These are phyloP conservation scores for Cordyceps javanica DNA, from an alignment of 2,329 filamentous ascomycete species.

Conservation along the genomic window DNA sequence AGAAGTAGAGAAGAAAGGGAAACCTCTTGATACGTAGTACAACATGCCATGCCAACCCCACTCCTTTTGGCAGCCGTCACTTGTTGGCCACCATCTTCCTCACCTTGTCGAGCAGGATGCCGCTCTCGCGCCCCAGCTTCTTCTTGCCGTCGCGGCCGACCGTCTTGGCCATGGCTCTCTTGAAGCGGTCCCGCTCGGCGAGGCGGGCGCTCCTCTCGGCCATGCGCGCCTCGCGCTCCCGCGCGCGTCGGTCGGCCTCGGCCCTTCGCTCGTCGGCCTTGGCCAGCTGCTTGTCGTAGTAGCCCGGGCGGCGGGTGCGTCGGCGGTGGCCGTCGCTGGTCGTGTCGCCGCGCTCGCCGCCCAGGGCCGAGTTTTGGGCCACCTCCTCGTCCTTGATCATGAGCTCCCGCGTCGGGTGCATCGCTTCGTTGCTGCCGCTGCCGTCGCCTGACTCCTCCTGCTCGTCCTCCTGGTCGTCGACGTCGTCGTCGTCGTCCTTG, in stretches of 20 bases:
- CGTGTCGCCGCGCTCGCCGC: constrained; percentile 8
- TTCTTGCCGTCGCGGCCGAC: constrained; percentile 68
- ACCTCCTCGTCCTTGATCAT: constrained; percentile 34
- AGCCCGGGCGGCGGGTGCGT: constrained; percentile 41
- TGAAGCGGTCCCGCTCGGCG: constrained; percentile 59
- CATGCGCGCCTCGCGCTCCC: constrained; percentile 41
- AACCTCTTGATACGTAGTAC: no score
- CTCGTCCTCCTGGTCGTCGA: constrained; percentile 6
- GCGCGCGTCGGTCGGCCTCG: constrained; percentile 34
- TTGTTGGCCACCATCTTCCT: constrained; percentile 58
- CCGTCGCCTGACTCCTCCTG: constrained; percentile 18
- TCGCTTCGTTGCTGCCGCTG: constrained; percentile 14
- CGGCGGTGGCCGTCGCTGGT: constrained; percentile 28
- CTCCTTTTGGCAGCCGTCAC: neutral
- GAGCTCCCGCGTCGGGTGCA: constrained; percentile 33
- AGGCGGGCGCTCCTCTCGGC: constrained; percentile 60
- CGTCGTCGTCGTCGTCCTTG: constrained; percentile 16
- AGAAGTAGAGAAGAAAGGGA: no score
- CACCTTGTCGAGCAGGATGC: constrained; percentile 69
- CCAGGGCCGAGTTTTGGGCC: constrained; percentile 24
- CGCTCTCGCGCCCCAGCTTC: constrained; percentile 77
- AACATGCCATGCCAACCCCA: no score
- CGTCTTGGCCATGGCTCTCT: constrained; percentile 67
- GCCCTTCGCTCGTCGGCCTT: constrained; percentile 36
- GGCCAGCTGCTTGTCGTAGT: constrained; percentile 59